Evolutionary conservation across 768 basidiomycete genomes (phyloP), one percentile per base, ranked within the genome.

Genomic region (Dacryopinax primogenitus): DNA sequence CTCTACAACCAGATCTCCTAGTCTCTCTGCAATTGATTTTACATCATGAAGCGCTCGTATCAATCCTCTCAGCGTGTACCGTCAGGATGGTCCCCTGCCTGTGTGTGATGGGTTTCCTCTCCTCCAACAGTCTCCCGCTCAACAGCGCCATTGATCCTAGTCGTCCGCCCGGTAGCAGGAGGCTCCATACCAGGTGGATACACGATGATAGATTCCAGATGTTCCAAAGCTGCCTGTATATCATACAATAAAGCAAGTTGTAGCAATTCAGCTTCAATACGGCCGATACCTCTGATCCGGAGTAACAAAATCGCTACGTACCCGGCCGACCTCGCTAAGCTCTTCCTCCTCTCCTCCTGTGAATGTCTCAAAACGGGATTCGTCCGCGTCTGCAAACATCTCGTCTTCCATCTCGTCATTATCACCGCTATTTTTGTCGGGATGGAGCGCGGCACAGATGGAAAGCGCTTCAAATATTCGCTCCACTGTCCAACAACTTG

Each of bases 221-320:
- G 83, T 16, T 81, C 85, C 66, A 92, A 84, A 26, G 90, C 87
- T 61, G 87, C 90, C 90, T 92, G 77, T 69, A 67, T 21, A 18
- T 32, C 23, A 18, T 36, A 3, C 32, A 35, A n/a, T 32, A 23
- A 62, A 63, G 63, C 62, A 63, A 36, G 26, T 33, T 32, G 21
- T 30, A 23, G 41, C 26, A 45, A 7, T 23, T 16, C 28, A 62
- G 32, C 33, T 82, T 87, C 88, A 94, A 84, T 94, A 94, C 70
- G 92, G 92, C 66, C 83, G 78, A 77, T 79, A 92, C 76, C 91
- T 87, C 73, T 76, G 81, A 79, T 86, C 76, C 37, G 67, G 67
- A 79, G 85, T 85, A 77, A 81, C 71, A 75, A 88, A 88, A 88
- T 88, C 83, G 75, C 86, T 89, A 87, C 92, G 88, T 86, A 92